Conservation (phyloP, 179 eudicot genomes). For the Corrigiola litoralis region DNA sequence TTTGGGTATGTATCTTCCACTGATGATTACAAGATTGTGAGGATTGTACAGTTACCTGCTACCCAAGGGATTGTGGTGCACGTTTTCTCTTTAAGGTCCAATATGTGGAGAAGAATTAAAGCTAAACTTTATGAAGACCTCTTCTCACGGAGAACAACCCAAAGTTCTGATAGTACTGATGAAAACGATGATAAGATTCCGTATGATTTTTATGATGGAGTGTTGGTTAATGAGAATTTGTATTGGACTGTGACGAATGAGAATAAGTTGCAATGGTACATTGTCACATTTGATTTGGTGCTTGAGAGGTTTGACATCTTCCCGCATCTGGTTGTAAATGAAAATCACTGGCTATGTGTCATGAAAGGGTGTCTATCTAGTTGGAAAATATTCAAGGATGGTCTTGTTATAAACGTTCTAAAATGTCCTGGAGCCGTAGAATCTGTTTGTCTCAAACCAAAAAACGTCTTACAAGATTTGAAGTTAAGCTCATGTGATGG, state of each 20-base stretch:
- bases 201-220: neutral
- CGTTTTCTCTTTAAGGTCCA: slow-evolving; percentile 1
- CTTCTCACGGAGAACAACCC: neutral
- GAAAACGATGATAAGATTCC: neutral
- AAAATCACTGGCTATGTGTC: neutral
- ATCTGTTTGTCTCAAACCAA: neutral
- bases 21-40: slow-evolving; percentile 7
- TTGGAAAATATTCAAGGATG: neutral
- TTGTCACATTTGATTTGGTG: neutral
- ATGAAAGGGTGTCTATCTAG: slow-evolving; percentile 3
- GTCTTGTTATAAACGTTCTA: neutral
- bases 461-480: neutral
- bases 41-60: neutral
- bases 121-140: neutral
- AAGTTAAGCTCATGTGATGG: neutral
- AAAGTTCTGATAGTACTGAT: neutral
- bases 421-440: neutral
- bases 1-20: slow-evolving; percentile 3
- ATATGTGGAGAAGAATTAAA: slow-evolving; percentile 1
- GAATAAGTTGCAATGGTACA: neutral
- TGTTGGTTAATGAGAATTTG: slow-evolving; percentile 2
- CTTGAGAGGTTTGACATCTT: neutral
- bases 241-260: neutral
- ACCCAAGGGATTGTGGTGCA: neutral
- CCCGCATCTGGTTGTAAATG: neutral